A percentile compares a stretch with the other conserved stretches of the same genome.
phyloP scores from a whole-genome alignment of 306 rosid species.

The Gillenia trifoliata region DNA sequence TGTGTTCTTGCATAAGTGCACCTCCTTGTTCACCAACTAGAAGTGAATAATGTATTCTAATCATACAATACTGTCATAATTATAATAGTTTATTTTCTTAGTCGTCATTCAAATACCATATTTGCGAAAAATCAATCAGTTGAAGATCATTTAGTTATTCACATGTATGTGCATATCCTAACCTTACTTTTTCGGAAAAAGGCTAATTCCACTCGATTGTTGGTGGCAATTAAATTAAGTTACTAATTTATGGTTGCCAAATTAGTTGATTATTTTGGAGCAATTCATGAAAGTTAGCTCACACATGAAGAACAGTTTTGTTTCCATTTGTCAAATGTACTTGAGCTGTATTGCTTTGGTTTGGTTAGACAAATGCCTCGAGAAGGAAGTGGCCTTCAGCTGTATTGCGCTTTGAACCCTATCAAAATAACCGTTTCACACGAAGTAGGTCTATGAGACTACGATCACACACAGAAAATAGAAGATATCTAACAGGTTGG shows the following conservation, averaged over 20 bases:
- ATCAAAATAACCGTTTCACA: conserved; percentile 39
- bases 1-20: neutral
- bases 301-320: conserved; percentile 9
- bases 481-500: too few relatives aligned
- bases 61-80: neutral
- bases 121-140: too few relatives aligned
- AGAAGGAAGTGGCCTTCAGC: conserved; percentile 36
- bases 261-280: neutral
- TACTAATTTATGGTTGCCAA: too few relatives aligned
- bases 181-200: too few relatives aligned
- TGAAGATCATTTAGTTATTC: too few relatives aligned
- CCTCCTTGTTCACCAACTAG: neutral
- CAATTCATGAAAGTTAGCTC: neutral
- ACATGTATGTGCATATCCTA: too few relatives aligned
- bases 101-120: too few relatives aligned
- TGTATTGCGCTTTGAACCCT: conserved; percentile 19
- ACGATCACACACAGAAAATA: neutral
- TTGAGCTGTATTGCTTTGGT: neutral
- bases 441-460: conserved; percentile 34
- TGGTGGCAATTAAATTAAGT: too few relatives aligned
- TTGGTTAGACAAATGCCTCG: conserved; percentile 9
- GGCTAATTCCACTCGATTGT: too few relatives aligned
- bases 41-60: neutral
- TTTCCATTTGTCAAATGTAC: neutral
- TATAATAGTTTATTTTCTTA: too few relatives aligned